Base-by-base conservation (phyloP, 164 flowering plant species). In the Kalanchoe fedtschenkoi region DNA sequence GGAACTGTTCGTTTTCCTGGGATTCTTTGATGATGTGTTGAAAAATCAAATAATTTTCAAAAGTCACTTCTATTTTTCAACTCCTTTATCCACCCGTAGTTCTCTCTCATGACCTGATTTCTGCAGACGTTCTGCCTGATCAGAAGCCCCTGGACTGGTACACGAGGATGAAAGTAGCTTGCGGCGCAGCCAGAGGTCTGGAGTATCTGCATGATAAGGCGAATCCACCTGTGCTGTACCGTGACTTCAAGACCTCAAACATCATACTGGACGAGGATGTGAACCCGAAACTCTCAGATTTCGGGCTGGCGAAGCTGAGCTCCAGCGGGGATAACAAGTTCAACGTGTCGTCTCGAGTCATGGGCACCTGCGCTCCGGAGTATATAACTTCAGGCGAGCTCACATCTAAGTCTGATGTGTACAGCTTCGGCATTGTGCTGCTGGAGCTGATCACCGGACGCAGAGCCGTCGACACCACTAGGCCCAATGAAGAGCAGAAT, bases 301-400 rank as follows among this genome's bases (percentile, higher is more conserved):
- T 75, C 33, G 88, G 88, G 14, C 74, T 83, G 22, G 85, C 78
- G 13, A 83, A 83, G 68, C 78, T 81, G 39, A 78, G 83, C 34
- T 74, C 80, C 39, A 43, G 30, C 26, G 80, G 80, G 6, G 81
- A 76, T 16, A 44, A 44, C 29, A 77, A 77, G 66, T 62, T 62
- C 28, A 78, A 71, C 51, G 71, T 70, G 15, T 69, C 83, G 15
- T 76, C 86, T 1, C 73, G 86, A 62, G 83, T 77, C 30, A 77
- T 85, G 91, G 88, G 86, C 0, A 81, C 88, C 0, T 76, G 77
- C 62, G 88, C 91, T 32, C 91, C 91, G 0, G 91, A 86, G 62
- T 83, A 79, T 77, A 62, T 72, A 41, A 77, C 74, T 73, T 55
- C 74, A 6, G 83, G 82, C 61, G 64, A 81, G 39, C 76, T 85